Evolutionary conservation across 202 grass and related monocot genomes (phyloP).

Genomic region (Miscanthus sacchariflorus): DNA sequence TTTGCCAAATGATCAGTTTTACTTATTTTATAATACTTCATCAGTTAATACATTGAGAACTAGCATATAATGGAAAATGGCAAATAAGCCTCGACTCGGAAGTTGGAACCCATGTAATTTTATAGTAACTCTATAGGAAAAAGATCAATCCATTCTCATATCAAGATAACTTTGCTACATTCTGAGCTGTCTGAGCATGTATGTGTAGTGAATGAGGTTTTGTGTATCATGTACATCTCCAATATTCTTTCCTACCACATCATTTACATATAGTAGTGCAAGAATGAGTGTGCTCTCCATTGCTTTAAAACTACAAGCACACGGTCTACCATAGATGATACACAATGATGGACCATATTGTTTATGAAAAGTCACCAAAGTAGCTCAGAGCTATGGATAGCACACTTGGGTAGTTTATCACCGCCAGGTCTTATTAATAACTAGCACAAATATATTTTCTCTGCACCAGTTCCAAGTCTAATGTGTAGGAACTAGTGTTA

Average conservation of each 20-base stretch:
- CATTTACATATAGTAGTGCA: neutral
- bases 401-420: neutral
- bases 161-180: neutral
- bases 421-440: neutral
- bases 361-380: neutral
- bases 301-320: neutral
- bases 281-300: neutral
- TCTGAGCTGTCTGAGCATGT: neutral
- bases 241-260: neutral
- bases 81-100: neutral
- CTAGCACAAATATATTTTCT: neutral
- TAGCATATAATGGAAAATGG: neutral
- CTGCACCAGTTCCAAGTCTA: neutral
- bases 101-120: neutral
- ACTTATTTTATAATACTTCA: neutral
- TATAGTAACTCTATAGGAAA: too few species aligned
- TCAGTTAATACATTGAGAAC: neutral
- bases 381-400: neutral
- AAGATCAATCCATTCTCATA: neutral
- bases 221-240: neutral
- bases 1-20: neutral
- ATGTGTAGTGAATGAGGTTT: neutral
- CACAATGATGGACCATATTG: too few species aligned
- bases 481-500: neutral
- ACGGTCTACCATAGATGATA: neutral